phyloP scores from a whole-genome alignment of 2,329 filamentous ascomycete species.

The Ceratocystis diversiconidia region DNA sequence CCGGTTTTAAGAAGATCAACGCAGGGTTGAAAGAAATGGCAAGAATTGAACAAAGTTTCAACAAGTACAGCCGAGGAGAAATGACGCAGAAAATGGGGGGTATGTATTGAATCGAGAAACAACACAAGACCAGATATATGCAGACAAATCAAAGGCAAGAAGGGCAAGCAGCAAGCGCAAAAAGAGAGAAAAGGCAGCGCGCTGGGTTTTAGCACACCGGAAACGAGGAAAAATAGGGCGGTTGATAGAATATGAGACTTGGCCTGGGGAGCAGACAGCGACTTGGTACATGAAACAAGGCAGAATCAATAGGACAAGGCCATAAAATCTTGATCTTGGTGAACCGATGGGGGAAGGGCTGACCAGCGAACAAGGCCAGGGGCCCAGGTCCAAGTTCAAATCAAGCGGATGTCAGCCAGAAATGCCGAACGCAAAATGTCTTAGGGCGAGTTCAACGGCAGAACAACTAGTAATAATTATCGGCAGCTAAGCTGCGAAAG shows the following conservation, averaged over 20 bases:
- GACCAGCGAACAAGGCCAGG: not conserved
- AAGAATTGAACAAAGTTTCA: not conserved
- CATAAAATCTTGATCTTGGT: not conserved
- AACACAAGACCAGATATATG: not conserved
- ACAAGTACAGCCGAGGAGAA: not conserved
- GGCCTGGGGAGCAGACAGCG: not conserved
- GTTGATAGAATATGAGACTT: not conserved
- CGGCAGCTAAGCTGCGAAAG: not conserved
- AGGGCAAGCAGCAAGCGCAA: not conserved
- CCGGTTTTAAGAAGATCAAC: conserved; percentile 1
- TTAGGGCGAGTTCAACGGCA: not conserved
- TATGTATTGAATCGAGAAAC: not conserved
- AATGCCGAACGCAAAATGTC: not conserved
- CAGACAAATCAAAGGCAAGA: not conserved
- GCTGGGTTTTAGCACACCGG: not conserved
- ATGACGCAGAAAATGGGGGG: not conserved
- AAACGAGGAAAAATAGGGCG: not conserved
- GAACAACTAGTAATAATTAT: not conserved
- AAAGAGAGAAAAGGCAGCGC: not conserved
- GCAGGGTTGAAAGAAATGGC: not conserved
- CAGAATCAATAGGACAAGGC: not conserved
- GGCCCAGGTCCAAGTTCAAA: not conserved
- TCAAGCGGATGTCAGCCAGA: not conserved
- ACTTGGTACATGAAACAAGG: not conserved
- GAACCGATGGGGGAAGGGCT: not conserved